These are phyloP conservation scores for Penicillium corylophilum DNA, from an alignment of 2,329 filamentous ascomycete genomes.

Conservation along the genomic window DNA sequence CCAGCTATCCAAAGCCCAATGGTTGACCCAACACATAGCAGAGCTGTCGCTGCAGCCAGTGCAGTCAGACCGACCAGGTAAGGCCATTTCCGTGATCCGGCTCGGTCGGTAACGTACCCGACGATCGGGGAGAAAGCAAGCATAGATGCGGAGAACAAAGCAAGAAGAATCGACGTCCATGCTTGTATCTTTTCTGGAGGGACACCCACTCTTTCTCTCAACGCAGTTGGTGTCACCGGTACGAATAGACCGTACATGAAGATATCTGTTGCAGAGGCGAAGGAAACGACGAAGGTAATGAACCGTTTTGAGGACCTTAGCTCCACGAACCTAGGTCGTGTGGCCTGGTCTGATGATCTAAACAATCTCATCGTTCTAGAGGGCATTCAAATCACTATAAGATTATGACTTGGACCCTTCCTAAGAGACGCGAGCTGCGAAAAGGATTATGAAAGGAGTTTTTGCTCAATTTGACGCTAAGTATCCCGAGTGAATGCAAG, in stretches of 20 bases:
- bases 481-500: neutral
- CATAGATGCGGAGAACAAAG: constrained; percentile 26
- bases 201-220: constrained; percentile 53
- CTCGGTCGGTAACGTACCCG: neutral
- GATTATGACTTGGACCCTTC: neutral
- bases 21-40: neutral
- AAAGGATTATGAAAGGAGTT: too few relatives aligned
- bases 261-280: constrained; percentile 43
- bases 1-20: neutral
- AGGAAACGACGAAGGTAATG: constrained; percentile 37
- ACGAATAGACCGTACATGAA: constrained; percentile 53
- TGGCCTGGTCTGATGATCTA: neutral
- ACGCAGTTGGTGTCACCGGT: constrained; percentile 68
- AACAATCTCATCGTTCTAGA: neutral
- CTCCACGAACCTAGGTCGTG: neutral
- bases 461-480: neutral
- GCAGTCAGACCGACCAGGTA: neutral
- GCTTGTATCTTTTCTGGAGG: constrained; percentile 50
- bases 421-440: too few relatives aligned
- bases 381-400: neutral
- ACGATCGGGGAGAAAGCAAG: neutral
- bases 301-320: constrained; percentile 38
- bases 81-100: neutral
- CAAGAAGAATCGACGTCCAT: constrained; percentile 69
- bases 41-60: neutral